Base-by-base conservation (phyloP, 2,329 filamentous ascomycete species). In the Rachicladosporium sp. region DNA sequence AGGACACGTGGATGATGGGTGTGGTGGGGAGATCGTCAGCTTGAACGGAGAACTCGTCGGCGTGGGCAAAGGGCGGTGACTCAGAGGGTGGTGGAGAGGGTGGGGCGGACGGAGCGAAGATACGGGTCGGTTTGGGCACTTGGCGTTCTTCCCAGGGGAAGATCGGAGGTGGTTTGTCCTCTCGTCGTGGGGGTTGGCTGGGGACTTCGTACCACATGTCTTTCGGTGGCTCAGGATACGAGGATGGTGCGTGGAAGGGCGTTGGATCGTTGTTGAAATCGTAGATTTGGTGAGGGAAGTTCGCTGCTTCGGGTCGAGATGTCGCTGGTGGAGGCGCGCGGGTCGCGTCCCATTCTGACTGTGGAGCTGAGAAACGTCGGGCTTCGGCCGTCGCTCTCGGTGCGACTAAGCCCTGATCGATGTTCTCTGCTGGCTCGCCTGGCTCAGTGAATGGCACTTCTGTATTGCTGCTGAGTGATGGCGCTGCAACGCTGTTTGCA, bases 201-300 rank as follows among this genome's bases (percentile, higher is more conserved):
- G 87, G 87, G 29, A 93, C 73, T 51, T 89, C 69, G 57, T 91
- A 94, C 71, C 81, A 91, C 84, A 94, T 88, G 54, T 88, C 74
- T 58, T 73, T 82, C 0, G 88, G 86, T 11, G 86, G 84, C 54
- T 85, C 83, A 2, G 88, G 84, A 53, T 93, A 91, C 38, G 74
- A 71, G 43, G 67, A 62, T 11, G 88, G 88, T 27, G 88, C 75
- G 39, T 84, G 73, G 61, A 93, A 96, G 7, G 83, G 76, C 29
- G 76, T 62, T 11, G 71, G 69, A 58, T 88, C 82, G 41, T 73
- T 74, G 41, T 82, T 93, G 80, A 95, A 95, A 41, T 74, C 71
- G 61, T 96, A 96, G 40, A 77, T 77, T 41, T 78, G 75, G 35
- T 71, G 71, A 10, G 87, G 85, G 54, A 96, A 82, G 58, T 93